Conservation (phyloP, 768 basidiomycete genomes). For the Boletus rubescentipes region DNA sequence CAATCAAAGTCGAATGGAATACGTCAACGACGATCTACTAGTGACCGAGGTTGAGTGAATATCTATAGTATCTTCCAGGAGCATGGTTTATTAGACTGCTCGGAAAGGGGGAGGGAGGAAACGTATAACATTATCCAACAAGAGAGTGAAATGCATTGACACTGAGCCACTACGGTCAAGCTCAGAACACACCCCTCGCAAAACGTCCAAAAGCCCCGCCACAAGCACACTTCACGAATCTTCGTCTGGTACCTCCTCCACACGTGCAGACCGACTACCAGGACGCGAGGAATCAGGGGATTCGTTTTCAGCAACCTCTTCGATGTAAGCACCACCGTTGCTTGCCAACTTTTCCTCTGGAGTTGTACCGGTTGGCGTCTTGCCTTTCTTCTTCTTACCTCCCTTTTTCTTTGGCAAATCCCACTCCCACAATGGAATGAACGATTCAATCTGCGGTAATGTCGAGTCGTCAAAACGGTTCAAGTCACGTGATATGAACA, state of each 20-base stretch:
- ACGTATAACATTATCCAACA: neutral
- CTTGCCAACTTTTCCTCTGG: slow-evolving; percentile 41
- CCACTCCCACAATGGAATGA: slow-evolving; percentile 97
- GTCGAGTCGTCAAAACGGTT: neutral
- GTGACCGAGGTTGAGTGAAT: neutral
- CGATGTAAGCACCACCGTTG: slow-evolving; percentile 40
- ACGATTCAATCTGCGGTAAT: slow-evolving; percentile 82
- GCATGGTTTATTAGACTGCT: neutral
- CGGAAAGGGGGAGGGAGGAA: neutral
- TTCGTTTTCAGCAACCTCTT: slow-evolving; percentile 36
- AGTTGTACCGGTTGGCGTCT: slow-evolving; percentile 30
- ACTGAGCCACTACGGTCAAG: neutral
- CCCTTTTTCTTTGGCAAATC: slow-evolving; percentile 76
- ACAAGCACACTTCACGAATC: slow-evolving; percentile 21
- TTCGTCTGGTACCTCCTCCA: slow-evolving; percentile 48
- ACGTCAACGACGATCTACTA: neutral
- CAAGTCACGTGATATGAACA: slow-evolving; percentile 19
- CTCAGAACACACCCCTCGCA: neutral
- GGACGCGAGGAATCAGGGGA: slow-evolving; percentile 33
- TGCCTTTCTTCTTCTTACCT: slow-evolving; percentile 62
- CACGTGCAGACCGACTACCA: slow-evolving; percentile 38
- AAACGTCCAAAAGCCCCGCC: neutral
- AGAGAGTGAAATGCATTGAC: neutral
- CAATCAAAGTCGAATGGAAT: neutral
- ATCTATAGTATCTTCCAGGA: neutral